Evolutionary conservation across 2,329 filamentous ascomycete species (phyloP), one percentile per base, ranked within the genome.

Genomic region (Aureobasidium subglaciale): DNA sequence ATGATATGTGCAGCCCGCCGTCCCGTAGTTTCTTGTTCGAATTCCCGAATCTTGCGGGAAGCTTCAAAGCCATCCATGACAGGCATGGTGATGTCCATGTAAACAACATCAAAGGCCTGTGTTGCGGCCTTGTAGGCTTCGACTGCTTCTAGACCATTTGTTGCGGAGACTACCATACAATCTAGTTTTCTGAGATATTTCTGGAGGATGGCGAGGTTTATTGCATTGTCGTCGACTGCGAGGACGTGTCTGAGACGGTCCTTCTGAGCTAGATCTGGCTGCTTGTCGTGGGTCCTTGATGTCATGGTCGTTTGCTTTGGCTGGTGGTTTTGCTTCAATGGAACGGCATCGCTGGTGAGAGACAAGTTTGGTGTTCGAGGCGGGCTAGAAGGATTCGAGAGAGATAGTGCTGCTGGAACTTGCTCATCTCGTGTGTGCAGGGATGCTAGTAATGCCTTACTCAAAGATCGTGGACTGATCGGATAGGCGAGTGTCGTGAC

Each of bases 41-140:
- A 66, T 1, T 57, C 59, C 15, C 67, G 60, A 9, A 69, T 70
- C 15, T 60, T 53, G 9, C 63, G 61, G 4, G 66, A 63, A 1
- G 68, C 67, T 56, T 68, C 67, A 52, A 69, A 68, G 4, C 58
- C 58, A 25, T 59, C 45, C 49, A 59, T 58, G 24, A 55, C 24
- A 13, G 58, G 43, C 43, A 48, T 48, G 49, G 43, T 46, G 13
- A 59, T 54, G 49, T 59, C 58, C 16, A 59, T 57, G 13, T 57
- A 25, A 8, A 59, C 52, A 25, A 55, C 37, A 27, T 59, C 57
- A n/a, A 48, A 48, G 20, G 20, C 20, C 16, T 5, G 9, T 16
- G 5, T 24, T 5, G 43, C 5, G 9, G 20, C 10, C 16, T 30
- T 30, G 43, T 29, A 34, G 9, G 6, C 5, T 7, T 27, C 43